phyloP scores from a whole-genome alignment of 139 green algal species.

The Chlorokybus atmophyticus region DNA sequence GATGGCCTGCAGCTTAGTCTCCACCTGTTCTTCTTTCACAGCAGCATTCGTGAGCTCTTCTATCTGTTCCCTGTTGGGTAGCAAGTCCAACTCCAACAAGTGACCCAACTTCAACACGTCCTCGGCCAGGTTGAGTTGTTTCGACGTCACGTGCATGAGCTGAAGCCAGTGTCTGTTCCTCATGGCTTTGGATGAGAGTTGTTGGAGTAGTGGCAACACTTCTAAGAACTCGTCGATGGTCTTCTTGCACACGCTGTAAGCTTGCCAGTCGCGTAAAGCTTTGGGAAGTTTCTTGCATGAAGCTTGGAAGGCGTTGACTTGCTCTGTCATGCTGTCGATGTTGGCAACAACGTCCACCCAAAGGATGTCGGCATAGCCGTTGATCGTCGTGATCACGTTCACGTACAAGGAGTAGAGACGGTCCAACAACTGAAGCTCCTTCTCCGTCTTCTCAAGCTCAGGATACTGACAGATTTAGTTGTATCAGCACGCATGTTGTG shows the following conservation, averaged over 20 bases:
- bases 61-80: conserved; percentile 60
- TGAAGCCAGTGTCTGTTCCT: conserved; percentile 69
- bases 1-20: conserved; percentile 60
- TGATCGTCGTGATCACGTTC: conserved; percentile 76
- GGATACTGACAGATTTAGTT: too few species aligned
- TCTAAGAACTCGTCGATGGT: conserved; percentile 83
- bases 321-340: conserved; percentile 69
- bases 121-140: conserved; percentile 64
- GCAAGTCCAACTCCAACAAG: conserved; percentile 64
- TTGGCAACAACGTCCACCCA: conserved; percentile 81
- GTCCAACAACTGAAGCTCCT: conserved; percentile 50
- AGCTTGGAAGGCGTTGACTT: conserved; percentile 49
- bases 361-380: conserved; percentile 67
- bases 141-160: conserved; percentile 58
- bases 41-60: conserved; percentile 67
- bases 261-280: conserved; percentile 72
- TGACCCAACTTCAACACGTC: conserved; percentile 81
- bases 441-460: conserved; percentile 75
- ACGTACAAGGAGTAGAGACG: conserved; percentile 70
- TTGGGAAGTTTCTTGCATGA: conserved; percentile 72
- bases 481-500: too few species aligned
- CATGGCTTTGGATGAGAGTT: conserved; percentile 54
- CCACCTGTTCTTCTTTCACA: conserved; percentile 83
- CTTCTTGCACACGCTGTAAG: conserved; percentile 69
- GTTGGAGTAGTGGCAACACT: conserved; percentile 67